Percentiles rank a stretch among this genome's conserved stretches.
phyloP scores from a whole-genome alignment of 2,329 filamentous ascomycete genomes.

The Aspergillus awamori region DNA sequence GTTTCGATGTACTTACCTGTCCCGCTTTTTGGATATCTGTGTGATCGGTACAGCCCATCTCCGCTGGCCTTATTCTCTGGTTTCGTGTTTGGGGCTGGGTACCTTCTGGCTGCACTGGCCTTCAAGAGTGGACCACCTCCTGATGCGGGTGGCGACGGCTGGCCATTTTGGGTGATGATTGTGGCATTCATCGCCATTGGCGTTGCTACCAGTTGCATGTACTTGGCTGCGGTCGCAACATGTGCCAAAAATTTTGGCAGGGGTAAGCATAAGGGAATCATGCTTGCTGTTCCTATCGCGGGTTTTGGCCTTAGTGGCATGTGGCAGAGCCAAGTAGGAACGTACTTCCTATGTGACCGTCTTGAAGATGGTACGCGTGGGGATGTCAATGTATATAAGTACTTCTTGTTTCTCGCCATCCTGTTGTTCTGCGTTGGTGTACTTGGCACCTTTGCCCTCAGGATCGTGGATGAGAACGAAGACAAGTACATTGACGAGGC shows the following conservation, averaged over 20 bases:
- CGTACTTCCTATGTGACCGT: conserved; percentile 72
- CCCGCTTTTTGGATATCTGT: conserved; percentile 83
- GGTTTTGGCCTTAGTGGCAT: conserved; percentile 92
- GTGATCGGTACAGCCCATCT: conserved; percentile 82
- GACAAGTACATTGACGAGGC: conserved; percentile 82
- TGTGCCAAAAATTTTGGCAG: conserved; percentile 98
- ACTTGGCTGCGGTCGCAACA: conserved; percentile 86
- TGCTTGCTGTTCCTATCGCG: conserved; percentile 86
- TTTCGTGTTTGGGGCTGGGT: conserved; percentile 76
- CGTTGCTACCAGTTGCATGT: conserved; percentile 83
- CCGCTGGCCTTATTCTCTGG: conserved; percentile 74
- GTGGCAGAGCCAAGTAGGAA: conserved; percentile 91
- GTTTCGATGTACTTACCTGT: conserved; percentile 92
- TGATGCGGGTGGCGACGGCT: conserved; percentile 57
- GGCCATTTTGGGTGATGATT: conserved; percentile 82
- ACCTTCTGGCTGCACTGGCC: conserved; percentile 77
- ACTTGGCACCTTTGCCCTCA: conserved; percentile 72
- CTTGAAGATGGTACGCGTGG: conserved; percentile 62
- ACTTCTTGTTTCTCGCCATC: conserved; percentile 81
- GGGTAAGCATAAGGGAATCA: conserved; percentile 82
- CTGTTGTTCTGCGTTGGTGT: conserved; percentile 72
- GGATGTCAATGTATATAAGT: conserved; percentile 74
- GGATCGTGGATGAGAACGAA: conserved; percentile 77
- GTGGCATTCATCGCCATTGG: conserved; percentile 82
- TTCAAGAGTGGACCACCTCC: conserved; percentile 65